Percentiles rank a stretch among this genome's conserved stretches.
Evolutionary conservation across 148 eudicot genomes (phyloP).

Genomic region (Hydrangea macrophylla): DNA sequence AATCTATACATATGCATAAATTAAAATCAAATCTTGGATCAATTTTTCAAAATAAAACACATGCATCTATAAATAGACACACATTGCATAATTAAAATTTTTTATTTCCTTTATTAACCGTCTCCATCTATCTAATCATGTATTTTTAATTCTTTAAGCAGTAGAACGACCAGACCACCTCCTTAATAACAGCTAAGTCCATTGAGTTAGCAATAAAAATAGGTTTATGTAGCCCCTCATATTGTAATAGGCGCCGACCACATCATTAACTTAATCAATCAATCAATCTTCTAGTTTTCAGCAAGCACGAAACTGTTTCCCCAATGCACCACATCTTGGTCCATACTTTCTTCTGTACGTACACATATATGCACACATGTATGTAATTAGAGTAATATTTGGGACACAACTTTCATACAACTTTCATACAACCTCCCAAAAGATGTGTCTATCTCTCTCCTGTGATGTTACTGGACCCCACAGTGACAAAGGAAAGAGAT

Average conservation of each 20-base stretch:
- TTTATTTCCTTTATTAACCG: too few species aligned
- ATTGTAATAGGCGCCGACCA: conserved; percentile 21
- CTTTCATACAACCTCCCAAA: too few species aligned
- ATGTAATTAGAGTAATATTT: background rate
- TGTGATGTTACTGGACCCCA: too few species aligned
- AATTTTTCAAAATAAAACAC: too few species aligned
- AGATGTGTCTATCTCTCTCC: too few species aligned
- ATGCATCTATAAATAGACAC: too few species aligned
- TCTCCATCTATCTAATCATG: too few species aligned
- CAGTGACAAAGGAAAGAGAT: too few species aligned
- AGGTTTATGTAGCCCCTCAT: conserved; percentile 3
- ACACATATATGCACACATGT: background rate
- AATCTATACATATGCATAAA: too few species aligned
- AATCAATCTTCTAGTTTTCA: conserved; percentile 33
- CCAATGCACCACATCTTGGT: conserved; percentile 22
- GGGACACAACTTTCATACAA: too few species aligned
- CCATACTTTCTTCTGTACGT: conserved; percentile 12
- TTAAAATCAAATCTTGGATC: too few species aligned
- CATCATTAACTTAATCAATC: conserved; percentile 20
- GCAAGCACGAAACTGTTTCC: conserved; percentile 24
- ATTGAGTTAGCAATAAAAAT: conserved; percentile 23
- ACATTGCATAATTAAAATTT: too few species aligned
- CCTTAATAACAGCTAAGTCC: conserved; percentile 59
- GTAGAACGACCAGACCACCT: conserved; percentile 61
- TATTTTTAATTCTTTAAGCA: background rate